Evolutionary conservation across 768 basidiomycete species (phyloP).

Genomic region (Suillus clintonianus): DNA sequence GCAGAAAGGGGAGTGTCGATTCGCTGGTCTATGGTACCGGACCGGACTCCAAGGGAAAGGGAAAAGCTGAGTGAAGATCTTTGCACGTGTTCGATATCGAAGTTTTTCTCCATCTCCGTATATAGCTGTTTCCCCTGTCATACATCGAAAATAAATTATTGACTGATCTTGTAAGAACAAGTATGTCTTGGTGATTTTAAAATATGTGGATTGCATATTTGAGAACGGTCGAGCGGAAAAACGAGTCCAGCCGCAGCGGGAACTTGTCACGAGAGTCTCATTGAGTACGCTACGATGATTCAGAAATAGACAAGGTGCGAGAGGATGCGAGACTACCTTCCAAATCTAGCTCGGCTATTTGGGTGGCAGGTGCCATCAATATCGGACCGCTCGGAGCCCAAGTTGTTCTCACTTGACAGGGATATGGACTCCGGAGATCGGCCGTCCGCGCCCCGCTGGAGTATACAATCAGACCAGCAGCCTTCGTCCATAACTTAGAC

Average conservation of each 20-base stretch:
- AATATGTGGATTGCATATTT: too few species aligned
- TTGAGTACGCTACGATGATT: too few species aligned
- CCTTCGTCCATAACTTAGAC: neutral
- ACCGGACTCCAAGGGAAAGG: conserved; percentile 6
- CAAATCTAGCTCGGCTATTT: too few species aligned
- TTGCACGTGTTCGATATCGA: neutral
- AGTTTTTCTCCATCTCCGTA: neutral
- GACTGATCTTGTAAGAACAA: too few species aligned
- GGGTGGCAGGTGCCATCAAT: too few species aligned
- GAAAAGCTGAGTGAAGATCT: conserved; percentile 21
- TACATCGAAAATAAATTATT: neutral
- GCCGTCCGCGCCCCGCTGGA: neutral
- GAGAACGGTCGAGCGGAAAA: too few species aligned
- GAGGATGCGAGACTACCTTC: too few species aligned
- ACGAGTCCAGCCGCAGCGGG: too few species aligned
- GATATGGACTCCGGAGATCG: neutral
- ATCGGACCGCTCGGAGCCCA: too few species aligned
- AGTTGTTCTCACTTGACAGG: neutral
- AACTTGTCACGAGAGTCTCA: too few species aligned
- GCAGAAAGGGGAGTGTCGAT: conserved; percentile 40
- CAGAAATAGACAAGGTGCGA: too few species aligned
- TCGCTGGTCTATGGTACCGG: conserved; percentile 45
- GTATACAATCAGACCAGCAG: neutral
- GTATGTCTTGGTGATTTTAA: too few species aligned
- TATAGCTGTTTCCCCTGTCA: neutral